A percentile compares a stretch with the other conserved stretches of the same genome.
These are phyloP conservation scores for Teratosphaeria viscida DNA, from an alignment of 2,329 filamentous ascomycete genomes.

Conservation along the genomic window DNA sequence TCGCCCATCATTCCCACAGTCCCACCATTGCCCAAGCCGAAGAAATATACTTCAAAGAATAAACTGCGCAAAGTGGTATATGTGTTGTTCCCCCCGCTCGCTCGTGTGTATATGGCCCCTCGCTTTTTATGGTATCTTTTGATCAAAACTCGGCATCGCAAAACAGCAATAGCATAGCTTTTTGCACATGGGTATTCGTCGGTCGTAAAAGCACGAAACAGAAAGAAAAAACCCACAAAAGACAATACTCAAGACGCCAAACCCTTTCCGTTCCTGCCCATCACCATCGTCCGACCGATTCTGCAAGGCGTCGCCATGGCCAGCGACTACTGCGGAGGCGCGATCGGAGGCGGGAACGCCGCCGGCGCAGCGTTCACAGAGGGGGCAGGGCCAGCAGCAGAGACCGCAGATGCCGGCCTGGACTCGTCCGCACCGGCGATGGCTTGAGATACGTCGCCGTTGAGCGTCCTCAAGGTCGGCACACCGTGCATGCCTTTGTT, in stretches of 20 bases:
- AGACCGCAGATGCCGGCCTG: not conserved
- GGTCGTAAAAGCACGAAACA: not conserved
- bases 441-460: not conserved
- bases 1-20: not conserved
- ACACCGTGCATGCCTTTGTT: not conserved
- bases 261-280: not conserved
- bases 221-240: not conserved
- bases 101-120: not conserved
- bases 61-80: not conserved
- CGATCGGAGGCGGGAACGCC: conserved; percentile 28
- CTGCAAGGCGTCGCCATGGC: not conserved
- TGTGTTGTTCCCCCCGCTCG: not conserved
- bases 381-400: not conserved
- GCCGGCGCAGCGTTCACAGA: not conserved
- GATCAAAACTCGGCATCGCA: not conserved
- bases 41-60: not conserved
- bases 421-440: not conserved
- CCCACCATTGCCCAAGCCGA: not conserved
- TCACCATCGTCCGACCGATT: not conserved
- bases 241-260: not conserved
- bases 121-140: not conserved
- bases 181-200: conserved; percentile 6
- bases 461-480: not conserved
- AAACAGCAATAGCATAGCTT: not conserved
- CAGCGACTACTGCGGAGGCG: conserved; percentile 26